These are phyloP conservation scores for Boletus subparvulus DNA, from an alignment of 768 basidiomycete species.

Conservation along the genomic window DNA sequence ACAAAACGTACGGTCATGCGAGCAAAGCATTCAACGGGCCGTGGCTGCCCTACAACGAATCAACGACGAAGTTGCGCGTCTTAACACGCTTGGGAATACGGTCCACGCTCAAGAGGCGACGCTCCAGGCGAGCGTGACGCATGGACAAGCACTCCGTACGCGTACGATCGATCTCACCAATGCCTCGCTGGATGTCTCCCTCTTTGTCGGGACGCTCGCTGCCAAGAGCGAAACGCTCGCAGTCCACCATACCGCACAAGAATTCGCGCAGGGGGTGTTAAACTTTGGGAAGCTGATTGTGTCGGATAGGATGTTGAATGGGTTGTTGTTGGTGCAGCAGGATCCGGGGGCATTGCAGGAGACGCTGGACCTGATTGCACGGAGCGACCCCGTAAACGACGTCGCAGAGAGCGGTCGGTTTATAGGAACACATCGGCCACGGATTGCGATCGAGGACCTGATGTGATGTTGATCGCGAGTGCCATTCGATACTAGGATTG, in stretches of 20 bases:
- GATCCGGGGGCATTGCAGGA: slow-evolving; percentile 7
- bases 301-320: slow-evolving; percentile 1
- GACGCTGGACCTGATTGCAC: slow-evolving; percentile 13
- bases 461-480: neutral
- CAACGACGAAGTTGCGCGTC: neutral
- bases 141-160: slow-evolving; percentile 10
- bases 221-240: slow-evolving; percentile 15
- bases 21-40: slow-evolving; percentile 12
- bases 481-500: neutral
- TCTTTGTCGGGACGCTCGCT: slow-evolving; percentile 13
- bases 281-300: slow-evolving; percentile 11
- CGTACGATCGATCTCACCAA: slow-evolving; percentile 16
- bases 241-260: slow-evolving; percentile 9
- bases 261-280: slow-evolving; percentile 7
- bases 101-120: slow-evolving; percentile 2
- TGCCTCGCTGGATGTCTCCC: slow-evolving; percentile 14
- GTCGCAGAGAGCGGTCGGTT: neutral
- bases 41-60: slow-evolving; percentile 1
- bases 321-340: slow-evolving; percentile 2
- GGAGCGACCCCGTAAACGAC: neutral
- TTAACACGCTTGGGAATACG: slow-evolving; percentile 1
- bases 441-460: slow-evolving; percentile 3
- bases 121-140: slow-evolving; percentile 7
- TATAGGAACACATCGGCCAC: neutral
- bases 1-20: neutral